phyloP scores from a whole-genome alignment of 140 eudicot species.

The Cichorium intybus region DNA sequence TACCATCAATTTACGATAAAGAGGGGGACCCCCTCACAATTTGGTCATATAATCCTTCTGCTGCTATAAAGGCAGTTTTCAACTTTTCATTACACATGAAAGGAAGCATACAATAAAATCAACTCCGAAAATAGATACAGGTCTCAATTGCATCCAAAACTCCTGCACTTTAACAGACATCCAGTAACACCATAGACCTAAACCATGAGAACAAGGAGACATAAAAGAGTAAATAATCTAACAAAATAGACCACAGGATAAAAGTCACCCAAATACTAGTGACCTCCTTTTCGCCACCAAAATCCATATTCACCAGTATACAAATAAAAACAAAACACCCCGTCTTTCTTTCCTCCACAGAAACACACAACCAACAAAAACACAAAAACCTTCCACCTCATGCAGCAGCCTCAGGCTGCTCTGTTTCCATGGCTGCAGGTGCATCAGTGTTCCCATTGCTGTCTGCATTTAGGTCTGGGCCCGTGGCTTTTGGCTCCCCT shows the following conservation, averaged over 20 bases:
- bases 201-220: not conserved
- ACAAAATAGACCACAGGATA: constrained; percentile 18
- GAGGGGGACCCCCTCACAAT: no score
- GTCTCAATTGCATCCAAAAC: constrained; percentile 12
- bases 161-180: constrained; percentile 5
- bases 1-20: no score
- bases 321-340: constrained; percentile 16
- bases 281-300: constrained; percentile 5
- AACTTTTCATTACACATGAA: not conserved
- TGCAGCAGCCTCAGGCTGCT: constrained; percentile 42
- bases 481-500: constrained; percentile 30
- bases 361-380: constrained; percentile 9
- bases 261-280: not conserved
- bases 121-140: not conserved
- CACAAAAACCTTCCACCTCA: not conserved
- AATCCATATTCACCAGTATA: constrained; percentile 21
- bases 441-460: constrained; percentile 23
- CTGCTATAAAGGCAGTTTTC: no score
- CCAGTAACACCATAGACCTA: not conserved
- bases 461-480: constrained; percentile 27
- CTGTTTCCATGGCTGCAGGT: constrained; percentile 65
- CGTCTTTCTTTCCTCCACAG: not conserved
- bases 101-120: not conserved
- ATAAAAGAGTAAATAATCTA: constrained; percentile 12
- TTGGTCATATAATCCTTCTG: no score